phyloP scores from a whole-genome alignment of 208 protist genomes.

The Dictyostelium gargantuum region DNA sequence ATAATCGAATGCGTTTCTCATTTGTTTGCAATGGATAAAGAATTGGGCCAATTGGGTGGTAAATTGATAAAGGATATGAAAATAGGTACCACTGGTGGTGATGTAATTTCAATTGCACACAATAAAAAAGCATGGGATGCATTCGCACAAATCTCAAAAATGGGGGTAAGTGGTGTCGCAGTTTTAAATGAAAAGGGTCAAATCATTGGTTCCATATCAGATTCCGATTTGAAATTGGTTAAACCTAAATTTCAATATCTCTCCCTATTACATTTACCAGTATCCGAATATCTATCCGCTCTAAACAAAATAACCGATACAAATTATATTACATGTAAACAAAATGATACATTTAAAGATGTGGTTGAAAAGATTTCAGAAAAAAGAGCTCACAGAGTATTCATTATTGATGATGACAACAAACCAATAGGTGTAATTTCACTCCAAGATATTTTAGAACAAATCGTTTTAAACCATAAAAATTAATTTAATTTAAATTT shows the following conservation, averaged over 20 bases:
- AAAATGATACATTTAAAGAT: slow-evolving; percentile 29
- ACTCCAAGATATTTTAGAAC: slow-evolving; percentile 18
- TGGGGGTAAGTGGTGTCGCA: slow-evolving; percentile 36
- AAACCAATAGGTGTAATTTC: background rate
- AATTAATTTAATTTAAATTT: background rate
- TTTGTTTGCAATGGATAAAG: slow-evolving; percentile 46
- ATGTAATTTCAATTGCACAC: background rate
- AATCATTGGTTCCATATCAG: background rate
- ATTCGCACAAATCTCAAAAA: slow-evolving; percentile 7
- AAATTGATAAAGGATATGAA: background rate
- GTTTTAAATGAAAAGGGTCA: background rate
- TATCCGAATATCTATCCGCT: background rate
- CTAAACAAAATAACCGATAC: background rate
- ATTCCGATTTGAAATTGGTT: slow-evolving; percentile 29
- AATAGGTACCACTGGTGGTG: background rate
- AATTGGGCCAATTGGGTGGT: background rate
- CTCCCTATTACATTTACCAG: background rate
- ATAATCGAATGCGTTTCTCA: slow-evolving; percentile 52
- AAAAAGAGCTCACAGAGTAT: slow-evolving; percentile 36
- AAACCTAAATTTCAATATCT: slow-evolving; percentile 49
- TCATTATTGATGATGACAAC: background rate
- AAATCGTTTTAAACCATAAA: slow-evolving; percentile 10
- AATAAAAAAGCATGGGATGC: slow-evolving; percentile 23
- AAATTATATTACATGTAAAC: background rate
- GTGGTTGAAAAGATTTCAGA: background rate